Conservation (phyloP, 257 asterid species). For the Salvia hispanica region DNA sequence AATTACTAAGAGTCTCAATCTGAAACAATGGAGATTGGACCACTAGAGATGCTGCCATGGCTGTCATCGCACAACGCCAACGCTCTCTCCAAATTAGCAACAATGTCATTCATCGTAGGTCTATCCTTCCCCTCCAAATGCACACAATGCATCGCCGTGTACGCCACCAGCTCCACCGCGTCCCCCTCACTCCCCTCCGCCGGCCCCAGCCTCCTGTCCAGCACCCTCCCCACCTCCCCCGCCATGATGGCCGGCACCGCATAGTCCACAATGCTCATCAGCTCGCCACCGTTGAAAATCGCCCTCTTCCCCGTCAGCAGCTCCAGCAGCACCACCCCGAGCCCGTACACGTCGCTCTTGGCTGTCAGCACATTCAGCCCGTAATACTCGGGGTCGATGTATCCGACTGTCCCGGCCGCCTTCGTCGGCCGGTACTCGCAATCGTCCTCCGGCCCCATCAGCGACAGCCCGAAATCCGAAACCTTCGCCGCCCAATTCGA, state of each 20-base stretch:
- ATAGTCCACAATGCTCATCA: slow-evolving; percentile 67
- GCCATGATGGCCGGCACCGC: slow-evolving; percentile 68
- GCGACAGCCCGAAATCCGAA: slow-evolving; percentile 80
- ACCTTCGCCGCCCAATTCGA: slow-evolving; percentile 70
- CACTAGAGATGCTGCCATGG: slow-evolving; percentile 79
- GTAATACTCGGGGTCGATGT: slow-evolving; percentile 81
- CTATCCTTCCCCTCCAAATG: slow-evolving; percentile 84
- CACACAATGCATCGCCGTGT: slow-evolving; percentile 85
- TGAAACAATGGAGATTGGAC: slow-evolving; percentile 59
- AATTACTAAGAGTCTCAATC: slow-evolving; percentile 34
- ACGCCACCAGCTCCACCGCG: slow-evolving; percentile 83
- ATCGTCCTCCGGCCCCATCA: slow-evolving; percentile 63
- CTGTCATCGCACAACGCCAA: slow-evolving; percentile 69
- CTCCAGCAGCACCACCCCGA: slow-evolving; percentile 75
- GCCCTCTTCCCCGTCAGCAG: slow-evolving; percentile 77
- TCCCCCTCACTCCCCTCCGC: slow-evolving; percentile 62
- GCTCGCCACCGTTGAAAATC: slow-evolving; percentile 57
- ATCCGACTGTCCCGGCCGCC: slow-evolving; percentile 84
- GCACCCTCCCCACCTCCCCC: slow-evolving; percentile 51
- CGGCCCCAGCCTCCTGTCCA: slow-evolving; percentile 63
- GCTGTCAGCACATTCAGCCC: slow-evolving; percentile 74
- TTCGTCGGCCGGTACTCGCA: slow-evolving; percentile 46
- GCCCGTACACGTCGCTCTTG: slow-evolving; percentile 85
- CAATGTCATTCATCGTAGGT: slow-evolving; percentile 74
- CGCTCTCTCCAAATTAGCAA: slow-evolving; percentile 79